Evolutionary conservation across 2,329 filamentous ascomycete species (phyloP).

Genomic region (Torrubiellomyces zombiae): DNA sequence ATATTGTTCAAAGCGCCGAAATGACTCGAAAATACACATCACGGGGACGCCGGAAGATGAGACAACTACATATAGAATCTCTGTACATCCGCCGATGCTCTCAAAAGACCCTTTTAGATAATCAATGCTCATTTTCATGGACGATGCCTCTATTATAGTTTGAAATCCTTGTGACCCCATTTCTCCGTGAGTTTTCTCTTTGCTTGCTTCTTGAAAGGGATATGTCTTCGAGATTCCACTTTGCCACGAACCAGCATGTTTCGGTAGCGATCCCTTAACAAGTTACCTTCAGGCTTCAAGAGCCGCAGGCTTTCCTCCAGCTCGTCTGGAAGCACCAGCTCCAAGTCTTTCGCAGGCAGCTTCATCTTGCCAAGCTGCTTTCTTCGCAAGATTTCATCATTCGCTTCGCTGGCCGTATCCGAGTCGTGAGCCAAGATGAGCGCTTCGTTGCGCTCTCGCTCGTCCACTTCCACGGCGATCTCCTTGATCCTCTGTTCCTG

Average conservation of each 20-base stretch:
- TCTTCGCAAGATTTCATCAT: conserved; percentile 49
- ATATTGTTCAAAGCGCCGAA: no score
- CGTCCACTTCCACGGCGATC: conserved; percentile 45
- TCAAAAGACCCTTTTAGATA: no score
- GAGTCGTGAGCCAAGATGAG: conserved; percentile 23
- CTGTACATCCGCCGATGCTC: no score
- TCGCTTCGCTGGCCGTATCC: conserved; percentile 37
- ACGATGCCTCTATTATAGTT: no score
- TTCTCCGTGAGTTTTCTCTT: conserved; percentile 80
- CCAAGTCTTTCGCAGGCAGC: conserved; percentile 62
- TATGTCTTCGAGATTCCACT: conserved; percentile 64
- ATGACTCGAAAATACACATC: no score
- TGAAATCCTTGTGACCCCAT: conserved; percentile 93
- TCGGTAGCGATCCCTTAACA: conserved; percentile 81
- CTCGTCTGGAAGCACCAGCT: conserved; percentile 71
- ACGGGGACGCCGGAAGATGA: no score
- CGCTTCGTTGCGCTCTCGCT: conserved; percentile 34
- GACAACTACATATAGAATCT: no score
- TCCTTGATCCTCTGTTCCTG: conserved; percentile 58
- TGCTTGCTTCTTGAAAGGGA: conserved; percentile 67
- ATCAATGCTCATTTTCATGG: no score
- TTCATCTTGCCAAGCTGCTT: conserved; percentile 57
- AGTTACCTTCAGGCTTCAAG: conserved; percentile 87
- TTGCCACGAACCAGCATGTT: conserved; percentile 80
- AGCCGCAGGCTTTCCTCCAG: conserved; percentile 65